A percentile compares a stretch with the other conserved stretches of the same genome.
Conservation (phyloP, 1,139 yeast species). For the Magnusiomyces ingens region DNA sequence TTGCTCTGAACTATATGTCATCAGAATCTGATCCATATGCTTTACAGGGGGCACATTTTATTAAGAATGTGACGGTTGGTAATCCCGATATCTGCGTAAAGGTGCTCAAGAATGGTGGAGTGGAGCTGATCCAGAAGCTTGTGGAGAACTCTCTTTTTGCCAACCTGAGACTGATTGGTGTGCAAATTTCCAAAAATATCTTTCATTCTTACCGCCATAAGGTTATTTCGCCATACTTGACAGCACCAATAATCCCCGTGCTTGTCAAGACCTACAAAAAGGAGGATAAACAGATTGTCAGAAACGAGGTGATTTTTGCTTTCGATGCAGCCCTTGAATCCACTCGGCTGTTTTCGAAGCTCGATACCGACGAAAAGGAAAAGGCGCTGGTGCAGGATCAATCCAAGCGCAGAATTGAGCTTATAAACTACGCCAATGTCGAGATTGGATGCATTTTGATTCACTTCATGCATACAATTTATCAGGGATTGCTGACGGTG, state of each 20-base stretch:
- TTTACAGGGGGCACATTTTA: slow-evolving; percentile 25
- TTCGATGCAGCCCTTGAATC: slow-evolving; percentile 16
- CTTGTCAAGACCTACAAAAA: slow-evolving; percentile 4
- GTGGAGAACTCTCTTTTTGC: slow-evolving; percentile 19
- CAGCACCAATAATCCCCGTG: neutral
- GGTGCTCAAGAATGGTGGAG: slow-evolving; percentile 17
- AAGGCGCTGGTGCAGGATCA: neutral
- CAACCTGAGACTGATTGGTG: slow-evolving; percentile 17
- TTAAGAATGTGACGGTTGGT: slow-evolving; percentile 20
- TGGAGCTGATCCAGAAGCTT: slow-evolving; percentile 19
- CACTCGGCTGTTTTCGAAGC: neutral
- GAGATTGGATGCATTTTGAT: slow-evolving; percentile 7
- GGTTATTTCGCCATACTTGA: neutral
- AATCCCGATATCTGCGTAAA: slow-evolving; percentile 7
- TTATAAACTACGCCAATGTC: neutral
- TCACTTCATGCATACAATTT: slow-evolving; percentile 8
- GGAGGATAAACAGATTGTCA: slow-evolving; percentile 14
- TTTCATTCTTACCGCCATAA: slow-evolving; percentile 4
- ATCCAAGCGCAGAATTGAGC: slow-evolving; percentile 1
- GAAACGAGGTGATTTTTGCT: slow-evolving; percentile 16
- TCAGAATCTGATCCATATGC: slow-evolving; percentile 19
- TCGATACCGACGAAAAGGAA: neutral
- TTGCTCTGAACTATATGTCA: slow-evolving; percentile 9
- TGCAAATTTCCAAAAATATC: slow-evolving; percentile 17
- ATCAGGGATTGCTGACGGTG: slow-evolving; percentile 4